A percentile compares a stretch with the other conserved stretches of the same genome.
These are phyloP conservation scores for Candida verbasci DNA, from an alignment of 805 yeast species.

Conservation along the genomic window DNA sequence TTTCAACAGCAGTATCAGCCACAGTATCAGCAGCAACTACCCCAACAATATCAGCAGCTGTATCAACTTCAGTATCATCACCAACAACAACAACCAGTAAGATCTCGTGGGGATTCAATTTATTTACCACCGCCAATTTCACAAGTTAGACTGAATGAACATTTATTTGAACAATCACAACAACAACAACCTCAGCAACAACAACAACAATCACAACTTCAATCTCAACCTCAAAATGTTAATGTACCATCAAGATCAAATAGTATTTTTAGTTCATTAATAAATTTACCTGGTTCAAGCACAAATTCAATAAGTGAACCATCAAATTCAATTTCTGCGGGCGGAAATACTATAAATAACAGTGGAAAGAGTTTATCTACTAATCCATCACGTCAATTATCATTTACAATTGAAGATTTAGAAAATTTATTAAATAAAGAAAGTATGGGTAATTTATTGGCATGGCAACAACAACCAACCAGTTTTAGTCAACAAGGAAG, in stretches of 20 bases:
- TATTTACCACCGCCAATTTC: slow-evolving; percentile 36
- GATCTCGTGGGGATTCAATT: slow-evolving; percentile 37
- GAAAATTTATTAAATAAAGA: not conserved
- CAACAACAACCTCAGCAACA: too few species aligned
- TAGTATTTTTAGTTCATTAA: slow-evolving; percentile 35
- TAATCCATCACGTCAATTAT: slow-evolving; percentile 16
- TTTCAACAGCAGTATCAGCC: slow-evolving; percentile 5
- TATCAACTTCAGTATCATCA: too few species aligned
- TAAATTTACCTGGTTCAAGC: slow-evolving; percentile 34
- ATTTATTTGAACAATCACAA: slow-evolving; percentile 6
- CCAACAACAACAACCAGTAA: too few species aligned
- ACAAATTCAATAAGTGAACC: slow-evolving; percentile 29
- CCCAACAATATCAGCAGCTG: slow-evolving; percentile 5
- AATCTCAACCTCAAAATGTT: slow-evolving; percentile 10
- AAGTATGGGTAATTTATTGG: not conserved
- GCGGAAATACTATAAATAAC: slow-evolving; percentile 7
- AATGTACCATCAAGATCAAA: slow-evolving; percentile 31
- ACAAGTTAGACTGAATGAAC: slow-evolving; percentile 10
- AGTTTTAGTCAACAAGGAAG: too few species aligned
- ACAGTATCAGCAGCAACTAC: slow-evolving; percentile 4
- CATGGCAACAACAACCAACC: slow-evolving; percentile 4
- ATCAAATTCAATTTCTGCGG: slow-evolving; percentile 10
- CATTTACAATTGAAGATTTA: slow-evolving; percentile 18
- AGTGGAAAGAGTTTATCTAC: slow-evolving; percentile 5
- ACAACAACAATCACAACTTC: too few species aligned